Evolutionary conservation across 2,329 filamentous ascomycete species (phyloP).

Genomic region (Penicillium sp.): DNA sequence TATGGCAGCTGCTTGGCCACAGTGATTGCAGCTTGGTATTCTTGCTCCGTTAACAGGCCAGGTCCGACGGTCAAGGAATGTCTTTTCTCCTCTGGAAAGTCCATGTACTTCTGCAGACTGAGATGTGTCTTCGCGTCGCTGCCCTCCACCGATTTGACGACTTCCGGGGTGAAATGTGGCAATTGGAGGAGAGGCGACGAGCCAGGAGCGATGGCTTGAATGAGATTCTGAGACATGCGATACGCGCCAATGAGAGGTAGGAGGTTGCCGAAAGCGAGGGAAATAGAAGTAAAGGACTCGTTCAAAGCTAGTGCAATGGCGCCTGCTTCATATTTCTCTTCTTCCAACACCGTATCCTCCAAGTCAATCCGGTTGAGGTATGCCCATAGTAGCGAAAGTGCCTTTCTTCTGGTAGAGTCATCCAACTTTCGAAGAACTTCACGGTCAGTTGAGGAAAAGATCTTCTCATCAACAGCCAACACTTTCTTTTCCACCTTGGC

Average conservation of each 20-base stretch:
- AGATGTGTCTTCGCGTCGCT: constrained; percentile 68
- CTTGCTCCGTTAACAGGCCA: constrained; percentile 65
- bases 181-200: constrained; percentile 88
- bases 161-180: constrained; percentile 70
- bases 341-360: constrained; percentile 70
- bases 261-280: constrained; percentile 81
- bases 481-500: constrained; percentile 80
- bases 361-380: constrained; percentile 88
- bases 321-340: constrained; percentile 83
- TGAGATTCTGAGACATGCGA: constrained; percentile 75
- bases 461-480: constrained; percentile 54
- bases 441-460: constrained; percentile 67
- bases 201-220: constrained; percentile 81
- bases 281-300: constrained; percentile 80
- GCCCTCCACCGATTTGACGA: constrained; percentile 47
- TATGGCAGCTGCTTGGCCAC: constrained; percentile 82
- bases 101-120: constrained; percentile 84
- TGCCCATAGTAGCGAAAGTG: constrained; percentile 86
- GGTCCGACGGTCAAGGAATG: constrained; percentile 66
- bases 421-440: constrained; percentile 76
- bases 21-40: constrained; percentile 70
- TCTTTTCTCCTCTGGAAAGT: constrained; percentile 69
- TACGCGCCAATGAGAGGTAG: constrained; percentile 78
- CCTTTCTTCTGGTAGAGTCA: constrained; percentile 74
- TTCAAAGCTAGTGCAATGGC: constrained; percentile 81